Conservation (phyloP, 2,329 filamentous ascomycete species). For the Geosmithia flava region DNA sequence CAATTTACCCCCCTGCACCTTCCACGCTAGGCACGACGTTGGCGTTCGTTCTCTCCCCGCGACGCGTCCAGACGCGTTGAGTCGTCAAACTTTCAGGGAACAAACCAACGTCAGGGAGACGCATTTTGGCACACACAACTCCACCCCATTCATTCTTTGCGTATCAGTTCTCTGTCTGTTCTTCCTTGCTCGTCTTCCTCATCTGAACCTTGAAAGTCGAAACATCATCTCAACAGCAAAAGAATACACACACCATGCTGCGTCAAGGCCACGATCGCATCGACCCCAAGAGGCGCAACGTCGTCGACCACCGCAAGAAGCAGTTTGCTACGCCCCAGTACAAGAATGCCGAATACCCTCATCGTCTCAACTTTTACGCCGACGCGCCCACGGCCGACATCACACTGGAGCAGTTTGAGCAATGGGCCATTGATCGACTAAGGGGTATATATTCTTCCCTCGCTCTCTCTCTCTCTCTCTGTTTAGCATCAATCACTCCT, state of each 20-base stretch:
- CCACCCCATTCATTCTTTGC: no score
- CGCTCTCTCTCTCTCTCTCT: no score
- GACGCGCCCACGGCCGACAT: slow-evolving; percentile 86
- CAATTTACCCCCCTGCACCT: no score
- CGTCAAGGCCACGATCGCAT: slow-evolving; percentile 39
- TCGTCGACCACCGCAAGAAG: slow-evolving; percentile 69
- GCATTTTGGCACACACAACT: no score
- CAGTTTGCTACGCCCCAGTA: slow-evolving; percentile 72
- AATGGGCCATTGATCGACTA: slow-evolving; percentile 92
- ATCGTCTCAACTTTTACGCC: slow-evolving; percentile 86
- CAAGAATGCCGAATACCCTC: slow-evolving; percentile 66
- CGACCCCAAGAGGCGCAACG: slow-evolving; percentile 62
- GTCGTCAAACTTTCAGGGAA: slow-evolving; percentile 13
- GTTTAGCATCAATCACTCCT: no score
- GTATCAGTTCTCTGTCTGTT: no score
- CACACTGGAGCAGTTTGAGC: slow-evolving; percentile 92
- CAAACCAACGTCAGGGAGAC: no score
- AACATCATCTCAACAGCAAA: background rate
- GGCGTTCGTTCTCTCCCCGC: slow-evolving; percentile 7
- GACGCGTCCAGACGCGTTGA: slow-evolving; percentile 13
- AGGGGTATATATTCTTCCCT: slow-evolving; percentile 56
- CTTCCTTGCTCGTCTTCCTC: no score
- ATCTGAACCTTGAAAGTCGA: no score
- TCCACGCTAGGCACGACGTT: no score
- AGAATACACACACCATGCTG: slow-evolving; percentile 24